Evolutionary conservation across 2,329 filamentous ascomycete species (phyloP).

Genomic region (Aspergillus quadricinctus): DNA sequence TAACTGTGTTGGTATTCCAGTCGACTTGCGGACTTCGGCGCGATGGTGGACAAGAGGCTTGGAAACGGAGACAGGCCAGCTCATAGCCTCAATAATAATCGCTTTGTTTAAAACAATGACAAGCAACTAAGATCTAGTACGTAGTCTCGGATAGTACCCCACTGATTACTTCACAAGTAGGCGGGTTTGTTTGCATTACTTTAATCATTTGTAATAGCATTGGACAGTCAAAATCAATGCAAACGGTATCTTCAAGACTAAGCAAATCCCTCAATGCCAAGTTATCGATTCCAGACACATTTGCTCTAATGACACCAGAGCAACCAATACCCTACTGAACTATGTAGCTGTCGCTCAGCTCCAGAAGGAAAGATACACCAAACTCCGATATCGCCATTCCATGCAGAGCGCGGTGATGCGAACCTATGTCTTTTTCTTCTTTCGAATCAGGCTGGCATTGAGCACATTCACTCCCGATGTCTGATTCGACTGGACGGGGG

Average conservation of each 20-base stretch:
- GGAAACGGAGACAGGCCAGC: not conserved
- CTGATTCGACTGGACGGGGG: slow-evolving; percentile 6
- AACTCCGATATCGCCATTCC: not conserved
- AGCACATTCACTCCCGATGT: slow-evolving; percentile 33
- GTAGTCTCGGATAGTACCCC: not conserved
- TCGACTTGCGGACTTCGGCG: not conserved
- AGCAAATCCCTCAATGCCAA: not conserved
- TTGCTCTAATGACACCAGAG: not conserved
- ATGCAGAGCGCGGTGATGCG: slow-evolving; percentile 1
- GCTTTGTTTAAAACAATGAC: not conserved
- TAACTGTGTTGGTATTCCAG: not conserved
- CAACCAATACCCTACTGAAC: not conserved
- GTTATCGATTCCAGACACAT: not conserved
- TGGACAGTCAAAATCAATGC: not conserved
- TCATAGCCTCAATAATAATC: not conserved
- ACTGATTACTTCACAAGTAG: not conserved
- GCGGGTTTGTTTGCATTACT: not conserved
- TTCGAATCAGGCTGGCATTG: slow-evolving; percentile 34
- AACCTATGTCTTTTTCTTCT: slow-evolving; percentile 37
- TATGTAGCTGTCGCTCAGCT: not conserved
- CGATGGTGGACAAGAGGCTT: too few species aligned
- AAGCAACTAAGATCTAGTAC: not conserved
- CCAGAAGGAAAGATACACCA: not conserved
- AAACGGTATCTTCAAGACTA: not conserved
- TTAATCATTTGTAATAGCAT: not conserved